phyloP scores from a whole-genome alignment of 1,284 basidiomycete genomes.

The Cryptococcus neoformans region DNA sequence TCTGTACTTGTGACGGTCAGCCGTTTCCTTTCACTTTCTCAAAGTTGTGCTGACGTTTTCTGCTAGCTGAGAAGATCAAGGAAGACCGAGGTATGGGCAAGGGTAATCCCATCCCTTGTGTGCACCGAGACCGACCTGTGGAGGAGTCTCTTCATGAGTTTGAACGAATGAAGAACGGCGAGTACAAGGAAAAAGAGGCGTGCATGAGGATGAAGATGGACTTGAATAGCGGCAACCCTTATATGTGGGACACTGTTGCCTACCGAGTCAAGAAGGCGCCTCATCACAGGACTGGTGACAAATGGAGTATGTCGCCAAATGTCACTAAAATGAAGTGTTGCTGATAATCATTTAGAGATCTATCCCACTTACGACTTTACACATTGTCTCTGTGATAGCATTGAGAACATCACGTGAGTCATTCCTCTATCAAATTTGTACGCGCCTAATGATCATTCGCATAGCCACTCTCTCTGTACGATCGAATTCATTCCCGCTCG shows the following conservation, averaged over 20 bases:
- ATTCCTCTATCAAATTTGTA: not conserved
- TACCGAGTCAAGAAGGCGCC: slow-evolving; percentile 89
- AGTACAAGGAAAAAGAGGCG: slow-evolving; percentile 85
- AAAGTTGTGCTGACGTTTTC: slow-evolving; percentile 1
- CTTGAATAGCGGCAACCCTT: slow-evolving; percentile 87
- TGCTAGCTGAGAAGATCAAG: slow-evolving; percentile 83
- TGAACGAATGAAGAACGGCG: slow-evolving; percentile 86
- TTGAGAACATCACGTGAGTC: slow-evolving; percentile 96
- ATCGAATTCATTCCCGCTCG: slow-evolving; percentile 95
- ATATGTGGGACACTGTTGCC: slow-evolving; percentile 99
- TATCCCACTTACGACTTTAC: slow-evolving; percentile 97
- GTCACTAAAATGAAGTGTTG: not conserved
- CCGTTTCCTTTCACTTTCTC: slow-evolving; percentile 15
- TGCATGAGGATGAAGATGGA: slow-evolving; percentile 98
- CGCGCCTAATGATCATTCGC: not conserved
- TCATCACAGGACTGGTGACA: slow-evolving; percentile 90
- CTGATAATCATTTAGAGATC: slow-evolving; percentile 36
- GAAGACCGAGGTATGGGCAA: slow-evolving; percentile 77
- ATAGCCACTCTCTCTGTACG: slow-evolving; percentile 94
- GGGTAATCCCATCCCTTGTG: slow-evolving; percentile 80
- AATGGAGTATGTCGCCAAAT: slow-evolving; percentile 66
- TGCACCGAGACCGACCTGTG: slow-evolving; percentile 77
- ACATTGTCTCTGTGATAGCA: slow-evolving; percentile 96
- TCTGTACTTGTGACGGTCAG: slow-evolving; percentile 92
- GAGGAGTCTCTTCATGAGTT: slow-evolving; percentile 86